phyloP scores from a whole-genome alignment of 2,329 filamentous ascomycete genomes.

The Phialophora chinensis region DNA sequence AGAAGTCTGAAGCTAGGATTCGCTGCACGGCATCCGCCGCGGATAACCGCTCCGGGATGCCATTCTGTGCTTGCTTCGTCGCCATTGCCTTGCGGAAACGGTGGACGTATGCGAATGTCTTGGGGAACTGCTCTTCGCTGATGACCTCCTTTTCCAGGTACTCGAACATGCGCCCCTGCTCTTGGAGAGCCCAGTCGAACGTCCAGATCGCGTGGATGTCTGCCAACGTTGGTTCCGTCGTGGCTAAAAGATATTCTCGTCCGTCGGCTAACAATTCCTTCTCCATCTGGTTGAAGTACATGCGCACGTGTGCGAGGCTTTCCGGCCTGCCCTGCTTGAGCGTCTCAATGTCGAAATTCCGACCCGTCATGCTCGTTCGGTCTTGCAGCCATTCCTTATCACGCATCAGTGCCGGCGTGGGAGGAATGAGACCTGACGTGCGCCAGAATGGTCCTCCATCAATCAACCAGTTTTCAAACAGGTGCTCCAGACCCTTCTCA shows the following conservation, averaged over 20 bases:
- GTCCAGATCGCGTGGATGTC: slow-evolving; percentile 73
- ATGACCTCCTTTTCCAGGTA: slow-evolving; percentile 62
- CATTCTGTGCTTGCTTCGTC: slow-evolving; percentile 47
- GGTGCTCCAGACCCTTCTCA: slow-evolving; percentile 56
- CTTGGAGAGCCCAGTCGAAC: slow-evolving; percentile 66
- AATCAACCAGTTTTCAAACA: slow-evolving; percentile 62
- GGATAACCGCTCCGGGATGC: slow-evolving; percentile 52
- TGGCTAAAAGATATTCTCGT: slow-evolving; percentile 66
- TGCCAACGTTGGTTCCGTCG: slow-evolving; percentile 59
- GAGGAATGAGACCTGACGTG: slow-evolving; percentile 63
- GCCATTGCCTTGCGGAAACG: slow-evolving; percentile 61
- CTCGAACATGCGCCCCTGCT: slow-evolving; percentile 58
- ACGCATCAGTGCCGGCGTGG: slow-evolving; percentile 58
- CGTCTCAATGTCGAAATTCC: slow-evolving; percentile 40
- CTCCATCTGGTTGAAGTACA: slow-evolving; percentile 65
- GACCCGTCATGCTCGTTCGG: slow-evolving; percentile 42
- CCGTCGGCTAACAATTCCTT: slow-evolving; percentile 67
- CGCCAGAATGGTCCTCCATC: slow-evolving; percentile 64
- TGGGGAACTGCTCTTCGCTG: slow-evolving; percentile 60
- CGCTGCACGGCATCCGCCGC: slow-evolving; percentile 60
- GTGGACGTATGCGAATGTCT: slow-evolving; percentile 66
- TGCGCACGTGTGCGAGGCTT: slow-evolving; percentile 61
- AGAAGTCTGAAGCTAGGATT: slow-evolving; percentile 59
- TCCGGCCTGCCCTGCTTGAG: slow-evolving; percentile 56
- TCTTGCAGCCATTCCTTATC: slow-evolving; percentile 67